Percentiles rank a stretch among this genome's conserved stretches.
phyloP scores from a whole-genome alignment of 768 basidiomycete species.

The Boletus pseudopeckii region DNA sequence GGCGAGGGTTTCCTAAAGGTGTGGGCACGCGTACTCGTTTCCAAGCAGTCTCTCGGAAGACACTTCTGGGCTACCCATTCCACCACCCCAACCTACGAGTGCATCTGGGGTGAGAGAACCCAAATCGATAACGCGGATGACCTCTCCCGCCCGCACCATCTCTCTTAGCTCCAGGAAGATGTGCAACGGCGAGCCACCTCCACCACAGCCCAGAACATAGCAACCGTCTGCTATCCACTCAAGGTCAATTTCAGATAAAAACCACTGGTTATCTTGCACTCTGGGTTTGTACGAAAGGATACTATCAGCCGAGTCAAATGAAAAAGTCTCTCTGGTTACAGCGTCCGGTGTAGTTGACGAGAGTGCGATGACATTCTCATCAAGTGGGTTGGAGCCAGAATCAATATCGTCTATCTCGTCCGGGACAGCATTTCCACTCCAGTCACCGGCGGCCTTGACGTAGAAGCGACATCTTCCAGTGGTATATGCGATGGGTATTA shows the following conservation, averaged over 20 bases:
- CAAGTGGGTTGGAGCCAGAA: neutral
- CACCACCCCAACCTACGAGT: conserved; percentile 38
- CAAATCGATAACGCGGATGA: conserved; percentile 45
- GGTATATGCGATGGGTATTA: conserved; percentile 43
- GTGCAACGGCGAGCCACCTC: conserved; percentile 58
- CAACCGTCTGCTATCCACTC: conserved; percentile 65
- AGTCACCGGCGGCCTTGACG: conserved; percentile 60
- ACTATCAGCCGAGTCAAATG: conserved; percentile 16
- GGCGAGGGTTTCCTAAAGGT: neutral
- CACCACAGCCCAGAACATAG: conserved; percentile 59
- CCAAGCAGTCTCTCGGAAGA: conserved; percentile 36
- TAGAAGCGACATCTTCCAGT: conserved; percentile 41
- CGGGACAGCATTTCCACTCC: conserved; percentile 27
- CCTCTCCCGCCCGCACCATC: conserved; percentile 47
- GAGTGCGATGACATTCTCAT: conserved; percentile 1
- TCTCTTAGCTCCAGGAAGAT: conserved; percentile 50
- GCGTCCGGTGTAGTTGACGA: conserved; percentile 3
- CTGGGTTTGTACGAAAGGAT: conserved; percentile 37
- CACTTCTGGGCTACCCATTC: conserved; percentile 43
- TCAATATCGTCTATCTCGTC: conserved; percentile 20
- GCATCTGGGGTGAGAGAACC: conserved; percentile 42
- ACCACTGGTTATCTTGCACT: conserved; percentile 42
- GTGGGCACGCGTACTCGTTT: conserved; percentile 30
- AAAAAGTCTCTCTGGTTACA: conserved; percentile 13
- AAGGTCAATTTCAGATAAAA: conserved; percentile 44